Evolutionary conservation across 768 basidiomycete genomes (phyloP).

Genomic region (Cubamyces sp.): DNA sequence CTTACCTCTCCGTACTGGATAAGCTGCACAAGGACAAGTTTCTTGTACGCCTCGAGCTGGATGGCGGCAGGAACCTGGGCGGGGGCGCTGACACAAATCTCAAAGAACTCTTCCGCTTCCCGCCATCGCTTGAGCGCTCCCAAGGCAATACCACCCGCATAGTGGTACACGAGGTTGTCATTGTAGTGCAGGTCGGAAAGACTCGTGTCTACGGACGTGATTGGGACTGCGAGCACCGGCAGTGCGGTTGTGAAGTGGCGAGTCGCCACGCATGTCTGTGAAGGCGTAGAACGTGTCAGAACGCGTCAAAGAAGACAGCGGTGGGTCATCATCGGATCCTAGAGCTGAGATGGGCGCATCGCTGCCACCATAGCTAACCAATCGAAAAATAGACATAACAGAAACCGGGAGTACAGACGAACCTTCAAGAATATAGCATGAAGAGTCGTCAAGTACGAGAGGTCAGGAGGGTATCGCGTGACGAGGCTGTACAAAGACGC

Average conservation of each 20-base stretch:
- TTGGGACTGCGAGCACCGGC: conserved; percentile 62
- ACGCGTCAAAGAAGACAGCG: too few species aligned
- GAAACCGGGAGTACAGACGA: conserved; percentile 28
- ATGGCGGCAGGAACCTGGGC: conserved; percentile 61
- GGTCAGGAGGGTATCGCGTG: conserved; percentile 60
- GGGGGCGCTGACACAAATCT: conserved; percentile 66
- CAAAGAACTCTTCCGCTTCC: conserved; percentile 77
- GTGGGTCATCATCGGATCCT: too few species aligned
- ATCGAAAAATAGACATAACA: not conserved
- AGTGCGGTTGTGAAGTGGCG: conserved; percentile 59
- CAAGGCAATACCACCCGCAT: conserved; percentile 74
- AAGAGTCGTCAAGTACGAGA: conserved; percentile 65
- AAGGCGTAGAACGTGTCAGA: not conserved
- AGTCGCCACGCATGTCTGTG: conserved; percentile 61
- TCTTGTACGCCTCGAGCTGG: conserved; percentile 88
- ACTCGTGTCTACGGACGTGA: conserved; percentile 62
- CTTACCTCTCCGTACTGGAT: conserved; percentile 75
- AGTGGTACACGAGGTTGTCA: conserved; percentile 87
- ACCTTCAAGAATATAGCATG: conserved; percentile 73
- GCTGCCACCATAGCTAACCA: not conserved
- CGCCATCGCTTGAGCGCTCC: conserved; percentile 65
- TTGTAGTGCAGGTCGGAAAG: conserved; percentile 73
- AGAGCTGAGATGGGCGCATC: too few species aligned
- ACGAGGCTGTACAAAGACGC: conserved; percentile 63
- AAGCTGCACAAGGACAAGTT: conserved; percentile 76